Evolutionary conservation across 1,284 basidiomycete genomes (phyloP), one percentile per base, ranked within the genome.

Genomic region (Lignosus rhinocerotis): DNA sequence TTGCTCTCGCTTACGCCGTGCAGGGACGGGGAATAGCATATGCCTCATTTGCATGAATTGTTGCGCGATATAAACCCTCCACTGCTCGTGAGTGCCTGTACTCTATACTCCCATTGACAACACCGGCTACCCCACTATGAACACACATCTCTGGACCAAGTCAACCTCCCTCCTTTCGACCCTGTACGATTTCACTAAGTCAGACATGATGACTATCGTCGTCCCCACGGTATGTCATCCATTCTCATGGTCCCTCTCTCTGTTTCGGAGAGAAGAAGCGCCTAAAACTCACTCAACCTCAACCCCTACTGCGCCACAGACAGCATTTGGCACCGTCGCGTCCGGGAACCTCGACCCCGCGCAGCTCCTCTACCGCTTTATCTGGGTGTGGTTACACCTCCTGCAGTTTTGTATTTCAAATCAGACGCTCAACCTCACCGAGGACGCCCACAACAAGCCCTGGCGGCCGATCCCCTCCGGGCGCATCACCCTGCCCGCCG

Each of bases 381-480:
- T 74, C 30, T 82, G 80, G 80, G 68, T 77, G 6, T 82, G 76
- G 76, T 42, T 76, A 0, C 78, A 81, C 41, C 59, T 76, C 1
- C 67, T 82, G 1, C 78, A 79, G 34, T 77, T 76, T 60, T 66
- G 75, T 52, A 64, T 80, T n/a, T 73, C 80, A 1, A 81, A 81
- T 53, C 80, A 81, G 63, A 71, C 70, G 44, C 67, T 78, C n/a
- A 67, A 67, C 6, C 70, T 72, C 1, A 72, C 73, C 16, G 79
- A 81, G 61, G 79, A 82, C 59, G 61, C 55, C 1, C 51, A 68
- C 34, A 82, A 82, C 66, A 78, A 80, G 58, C 72, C 75, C 1
- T 75, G 76, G 67, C 64, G 79, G 6, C 80, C 80, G 2, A 65
- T 81, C 14, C 78, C 80, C 0, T 67, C 78, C 3, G 72, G 74